phyloP scores from a whole-genome alignment of 495 filamentous ascomycete species.

The Lasiosphaeria hispida region DNA sequence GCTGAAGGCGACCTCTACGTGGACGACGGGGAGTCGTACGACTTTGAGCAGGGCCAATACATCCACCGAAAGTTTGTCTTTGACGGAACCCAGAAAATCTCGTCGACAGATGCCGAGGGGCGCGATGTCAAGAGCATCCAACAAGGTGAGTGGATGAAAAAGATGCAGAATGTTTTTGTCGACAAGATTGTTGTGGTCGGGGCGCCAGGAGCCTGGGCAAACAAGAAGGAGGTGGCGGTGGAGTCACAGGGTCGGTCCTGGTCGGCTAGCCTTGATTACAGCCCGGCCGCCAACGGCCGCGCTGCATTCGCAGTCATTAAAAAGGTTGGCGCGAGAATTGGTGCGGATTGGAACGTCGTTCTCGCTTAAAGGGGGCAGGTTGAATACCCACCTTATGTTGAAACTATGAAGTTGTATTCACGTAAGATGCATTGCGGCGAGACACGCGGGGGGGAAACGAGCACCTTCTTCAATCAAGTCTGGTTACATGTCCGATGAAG shows the following conservation, averaged over 20 bases:
- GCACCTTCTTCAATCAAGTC: no score
- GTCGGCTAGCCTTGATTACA: slow-evolving; percentile 58
- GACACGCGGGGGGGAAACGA: no score
- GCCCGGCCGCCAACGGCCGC: slow-evolving; percentile 56
- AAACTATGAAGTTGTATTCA: neutral
- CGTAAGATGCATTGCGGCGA: neutral
- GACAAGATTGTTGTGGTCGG: slow-evolving; percentile 82
- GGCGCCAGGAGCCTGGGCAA: slow-evolving; percentile 69
- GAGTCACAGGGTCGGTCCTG: slow-evolving; percentile 65
- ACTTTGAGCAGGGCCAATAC: slow-evolving; percentile 79
- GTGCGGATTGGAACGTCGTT: slow-evolving; percentile 77
- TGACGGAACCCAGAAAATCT: slow-evolving; percentile 48
- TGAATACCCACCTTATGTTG: neutral
- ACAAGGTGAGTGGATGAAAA: slow-evolving; percentile 70
- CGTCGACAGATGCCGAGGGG: slow-evolving; percentile 49
- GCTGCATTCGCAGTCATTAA: slow-evolving; percentile 79
- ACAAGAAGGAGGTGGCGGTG: slow-evolving; percentile 63
- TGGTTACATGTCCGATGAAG: neutral
- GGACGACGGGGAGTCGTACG: slow-evolving; percentile 91
- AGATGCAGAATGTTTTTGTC: slow-evolving; percentile 71
- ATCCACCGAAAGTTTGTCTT: slow-evolving; percentile 77
- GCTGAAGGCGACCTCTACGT: slow-evolving; percentile 84
- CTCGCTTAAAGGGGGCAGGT: slow-evolving; percentile 27
- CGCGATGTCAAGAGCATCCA: slow-evolving; percentile 56
- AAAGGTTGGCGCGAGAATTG: slow-evolving; percentile 73